Conservation (phyloP, 2,329 filamentous ascomycete species). For the Microsporum ferrugineum region DNA sequence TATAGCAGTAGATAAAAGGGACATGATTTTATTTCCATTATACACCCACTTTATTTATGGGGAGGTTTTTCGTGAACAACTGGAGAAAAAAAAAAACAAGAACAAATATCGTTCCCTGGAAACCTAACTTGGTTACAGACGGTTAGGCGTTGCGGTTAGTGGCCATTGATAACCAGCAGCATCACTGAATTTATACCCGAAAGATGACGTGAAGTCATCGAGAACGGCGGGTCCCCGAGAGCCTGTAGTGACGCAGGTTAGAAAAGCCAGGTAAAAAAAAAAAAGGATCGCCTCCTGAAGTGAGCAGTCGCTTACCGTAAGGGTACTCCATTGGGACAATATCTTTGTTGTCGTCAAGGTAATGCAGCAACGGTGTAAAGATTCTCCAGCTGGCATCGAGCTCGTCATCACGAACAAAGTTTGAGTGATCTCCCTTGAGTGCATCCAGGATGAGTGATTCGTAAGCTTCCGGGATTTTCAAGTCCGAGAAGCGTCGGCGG, state of each 20-base stretch:
- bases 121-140: conserved; percentile 52
- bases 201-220: conserved; percentile 95
- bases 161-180: conserved; percentile 94
- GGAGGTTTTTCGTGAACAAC: neutral
- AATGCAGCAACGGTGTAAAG: conserved; percentile 93
- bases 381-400: conserved; percentile 97
- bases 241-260: conserved; percentile 43
- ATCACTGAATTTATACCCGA: conserved; percentile 98
- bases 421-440: conserved; percentile 97
- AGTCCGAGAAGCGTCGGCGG: conserved; percentile 92
- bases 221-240: conserved; percentile 92
- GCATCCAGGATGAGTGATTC: conserved; percentile 95
- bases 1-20: neutral
- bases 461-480: conserved; percentile 98
- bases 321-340: conserved; percentile 99
- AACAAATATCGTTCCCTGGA: neutral
- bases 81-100: neutral
- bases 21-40: conserved; percentile 1
- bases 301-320: conserved; percentile 59
- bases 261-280: neutral
- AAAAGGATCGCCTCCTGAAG: neutral
- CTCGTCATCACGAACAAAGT: conserved; percentile 96
- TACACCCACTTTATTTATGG: neutral
- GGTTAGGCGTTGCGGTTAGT: conserved; percentile 63
- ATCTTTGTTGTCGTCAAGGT: conserved; percentile 98